phyloP scores from a whole-genome alignment of 148 eudicot genomes.

The Persicaria tinctoria region DNA sequence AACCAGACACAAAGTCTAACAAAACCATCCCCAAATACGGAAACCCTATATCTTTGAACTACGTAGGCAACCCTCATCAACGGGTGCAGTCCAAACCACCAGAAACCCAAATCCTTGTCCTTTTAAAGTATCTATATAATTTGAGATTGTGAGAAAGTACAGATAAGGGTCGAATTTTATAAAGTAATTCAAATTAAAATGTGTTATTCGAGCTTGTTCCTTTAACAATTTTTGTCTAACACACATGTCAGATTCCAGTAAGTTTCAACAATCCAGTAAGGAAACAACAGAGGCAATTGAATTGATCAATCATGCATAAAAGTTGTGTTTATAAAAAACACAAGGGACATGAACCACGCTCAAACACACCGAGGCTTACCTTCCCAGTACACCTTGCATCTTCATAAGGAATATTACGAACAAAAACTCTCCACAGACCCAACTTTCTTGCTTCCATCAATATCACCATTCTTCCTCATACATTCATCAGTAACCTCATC shows the following conservation, averaged over 20 bases:
- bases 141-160: too few species aligned
- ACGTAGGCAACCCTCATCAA: too few species aligned
- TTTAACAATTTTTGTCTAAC: too few species aligned
- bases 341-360: background rate
- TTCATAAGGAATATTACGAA: constrained; percentile 75
- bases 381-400: constrained; percentile 25
- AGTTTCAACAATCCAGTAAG: background rate
- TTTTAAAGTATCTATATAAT: too few species aligned
- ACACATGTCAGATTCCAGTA: background rate
- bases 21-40: too few species aligned
- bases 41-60: too few species aligned
- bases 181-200: too few species aligned
- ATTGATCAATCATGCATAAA: background rate
- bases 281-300: background rate
- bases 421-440: constrained; percentile 80
- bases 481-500: constrained; percentile 79
- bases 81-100: too few species aligned
- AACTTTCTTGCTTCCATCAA: constrained; percentile 48
- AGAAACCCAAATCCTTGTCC: too few species aligned
- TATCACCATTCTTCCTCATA: constrained; percentile 55
- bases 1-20: too few species aligned
- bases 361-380: constrained; percentile 27
- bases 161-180: too few species aligned
- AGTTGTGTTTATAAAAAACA: background rate
- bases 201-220: too few species aligned